Base-by-base conservation (phyloP, 257 asterid species). In the Dorcoceras hygrometricum region DNA sequence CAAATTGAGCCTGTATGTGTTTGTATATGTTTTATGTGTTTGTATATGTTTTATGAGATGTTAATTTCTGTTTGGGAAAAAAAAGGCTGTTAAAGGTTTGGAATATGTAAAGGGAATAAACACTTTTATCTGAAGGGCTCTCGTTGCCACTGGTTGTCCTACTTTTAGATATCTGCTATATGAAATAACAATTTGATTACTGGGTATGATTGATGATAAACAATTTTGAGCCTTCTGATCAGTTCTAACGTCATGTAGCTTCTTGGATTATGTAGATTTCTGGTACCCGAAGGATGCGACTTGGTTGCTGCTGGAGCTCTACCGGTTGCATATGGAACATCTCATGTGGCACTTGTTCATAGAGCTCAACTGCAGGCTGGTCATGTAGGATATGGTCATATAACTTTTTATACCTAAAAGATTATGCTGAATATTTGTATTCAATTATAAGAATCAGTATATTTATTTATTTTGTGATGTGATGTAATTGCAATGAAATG, bases 301-400 rank as follows among this genome's bases (percentile, higher is more conserved):
- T 74, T 94, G 76, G 83, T 94, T 59, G 90, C 88, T 6, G 96
- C 86, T 32, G 89, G 88, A 78, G 96, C 96, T 68, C 89, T 94
- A 63, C 87, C 96, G 7, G 96, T 94, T 20, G 97, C 95, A 9
- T 90, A 88, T 71, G 97, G 99, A 63, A 94, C 99, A 25, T 94
- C 99, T 18, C 97, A 94, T 57, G 87, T 94, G 26, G 99, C 91
- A 53, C 90, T 94, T 59, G 87, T 84, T 76, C 95, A 94, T 68
- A 80, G 99, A 86, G 99, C 95, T 1, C 89, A 80, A 24, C 74
- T 90, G 73, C 77, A 43, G 43, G 65, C 89, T 53, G 88, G 89
- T 36, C 94, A 88, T 86, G 98, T 88, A 67, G 61, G 55, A 23
- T 3, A n/a, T 32, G 9, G 10, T 11, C 62, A 48, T 46, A 48